These are phyloP conservation scores for Ambrosiella cleistominuta DNA, from an alignment of 2,329 filamentous ascomycete species.

Conservation along the genomic window DNA sequence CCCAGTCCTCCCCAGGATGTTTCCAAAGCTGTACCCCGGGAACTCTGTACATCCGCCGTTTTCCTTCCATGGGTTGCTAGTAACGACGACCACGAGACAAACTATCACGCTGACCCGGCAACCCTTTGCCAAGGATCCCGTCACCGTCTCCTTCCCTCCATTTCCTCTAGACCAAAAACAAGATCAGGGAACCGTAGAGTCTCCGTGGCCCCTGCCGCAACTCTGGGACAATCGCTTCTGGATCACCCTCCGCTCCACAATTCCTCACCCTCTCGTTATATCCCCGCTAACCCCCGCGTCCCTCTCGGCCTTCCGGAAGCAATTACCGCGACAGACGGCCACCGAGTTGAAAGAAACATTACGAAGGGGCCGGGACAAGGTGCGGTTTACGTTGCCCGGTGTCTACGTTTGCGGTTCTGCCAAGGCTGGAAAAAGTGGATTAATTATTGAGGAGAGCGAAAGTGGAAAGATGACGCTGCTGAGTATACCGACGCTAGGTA, in stretches of 20 bases:
- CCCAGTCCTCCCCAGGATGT: slow-evolving; percentile 28
- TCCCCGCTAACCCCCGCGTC: slow-evolving; percentile 28
- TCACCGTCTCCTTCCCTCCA: background rate
- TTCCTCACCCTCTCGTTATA: slow-evolving; percentile 26
- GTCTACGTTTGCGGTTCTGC: slow-evolving; percentile 23
- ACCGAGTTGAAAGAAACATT: background rate
- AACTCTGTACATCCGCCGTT: slow-evolving; percentile 18
- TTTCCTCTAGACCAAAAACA: background rate
- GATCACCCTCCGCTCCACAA: slow-evolving; percentile 30
- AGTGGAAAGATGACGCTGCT: slow-evolving; percentile 25
- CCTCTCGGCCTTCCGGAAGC: slow-evolving; percentile 31
- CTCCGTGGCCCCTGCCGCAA: slow-evolving; percentile 19
- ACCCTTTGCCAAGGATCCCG: background rate
- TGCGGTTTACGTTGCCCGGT: slow-evolving; percentile 36
- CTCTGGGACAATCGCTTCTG: slow-evolving; percentile 47
- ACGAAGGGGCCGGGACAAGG: slow-evolving; percentile 34
- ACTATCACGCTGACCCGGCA: slow-evolving; percentile 20
- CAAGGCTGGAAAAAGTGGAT: background rate
- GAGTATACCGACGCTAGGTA: slow-evolving; percentile 34
- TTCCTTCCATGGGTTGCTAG: slow-evolving; percentile 24
- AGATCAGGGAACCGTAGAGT: no score
- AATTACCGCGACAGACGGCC: slow-evolving; percentile 18
- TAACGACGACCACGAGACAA: slow-evolving; percentile 27
- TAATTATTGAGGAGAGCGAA: background rate
- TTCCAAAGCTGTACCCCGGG: slow-evolving; percentile 25